These are phyloP conservation scores for Verticillium isaacii DNA, from an alignment of 2,329 filamentous ascomycete species.

Conservation along the genomic window DNA sequence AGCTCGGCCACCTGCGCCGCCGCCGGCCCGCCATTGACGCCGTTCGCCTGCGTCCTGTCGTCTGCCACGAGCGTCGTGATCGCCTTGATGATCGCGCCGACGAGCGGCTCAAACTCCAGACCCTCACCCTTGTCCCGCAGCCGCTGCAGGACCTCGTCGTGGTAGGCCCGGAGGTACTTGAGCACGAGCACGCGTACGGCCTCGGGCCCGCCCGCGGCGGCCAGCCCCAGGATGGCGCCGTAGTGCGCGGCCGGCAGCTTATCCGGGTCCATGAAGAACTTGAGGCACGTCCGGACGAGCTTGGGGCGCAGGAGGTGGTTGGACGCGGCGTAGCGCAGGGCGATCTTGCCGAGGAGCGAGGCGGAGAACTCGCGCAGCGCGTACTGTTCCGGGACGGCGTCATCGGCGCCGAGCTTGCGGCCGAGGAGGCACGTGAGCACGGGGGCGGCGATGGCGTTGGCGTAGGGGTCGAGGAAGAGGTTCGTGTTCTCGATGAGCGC, in stretches of 20 bases:
- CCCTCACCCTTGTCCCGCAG: conserved; percentile 46
- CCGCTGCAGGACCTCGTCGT: conserved; percentile 47
- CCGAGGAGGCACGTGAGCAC: conserved; percentile 89
- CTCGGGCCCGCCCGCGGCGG: conserved; percentile 66
- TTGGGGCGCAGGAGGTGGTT: conserved; percentile 82
- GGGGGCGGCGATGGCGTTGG: conserved; percentile 68
- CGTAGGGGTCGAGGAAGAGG: conserved; percentile 65
- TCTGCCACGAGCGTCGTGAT: conserved; percentile 37
- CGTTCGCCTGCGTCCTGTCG: conserved; percentile 9
- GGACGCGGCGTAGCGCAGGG: conserved; percentile 72
- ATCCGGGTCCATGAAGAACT: conserved; percentile 82
- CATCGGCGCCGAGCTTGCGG: conserved; percentile 65
- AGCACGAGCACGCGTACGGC: conserved; percentile 52
- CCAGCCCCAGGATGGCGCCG: conserved; percentile 77
- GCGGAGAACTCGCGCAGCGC: conserved; percentile 80
- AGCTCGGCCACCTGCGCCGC: conserved; percentile 39
- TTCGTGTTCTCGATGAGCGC: conserved; percentile 79
- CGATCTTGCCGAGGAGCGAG: conserved; percentile 73
- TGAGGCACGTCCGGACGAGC: conserved; percentile 87
- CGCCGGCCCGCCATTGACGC: conserved; percentile 14
- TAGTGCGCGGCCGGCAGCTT: conserved; percentile 83
- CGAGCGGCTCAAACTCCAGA: conserved; percentile 51
- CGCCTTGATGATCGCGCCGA: conserved; percentile 51
- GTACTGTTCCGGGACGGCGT: conserved; percentile 61
- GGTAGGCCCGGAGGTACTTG: conserved; percentile 51